Percentiles rank a stretch among this genome's conserved stretches.
Conservation (phyloP, 192 early-diverging fungal species). For the Coemansia sp. region DNA sequence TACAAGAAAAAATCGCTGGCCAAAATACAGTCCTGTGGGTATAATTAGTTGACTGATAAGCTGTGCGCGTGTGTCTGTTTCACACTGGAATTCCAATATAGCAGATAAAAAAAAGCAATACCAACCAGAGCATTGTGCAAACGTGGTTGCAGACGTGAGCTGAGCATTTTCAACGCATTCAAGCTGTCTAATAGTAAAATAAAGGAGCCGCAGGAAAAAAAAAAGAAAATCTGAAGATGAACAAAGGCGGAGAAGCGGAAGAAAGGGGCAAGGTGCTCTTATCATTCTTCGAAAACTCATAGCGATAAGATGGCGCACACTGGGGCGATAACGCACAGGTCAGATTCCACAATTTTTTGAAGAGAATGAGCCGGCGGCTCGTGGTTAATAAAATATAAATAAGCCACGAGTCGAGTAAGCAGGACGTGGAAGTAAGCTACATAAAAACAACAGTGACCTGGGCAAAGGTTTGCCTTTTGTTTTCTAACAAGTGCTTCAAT, state of each 20-base stretch:
- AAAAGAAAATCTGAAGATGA: conserved; percentile 7
- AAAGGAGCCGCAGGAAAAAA: neutral
- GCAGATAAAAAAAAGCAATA: neutral
- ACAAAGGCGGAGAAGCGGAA: neutral
- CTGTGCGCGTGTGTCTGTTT: neutral
- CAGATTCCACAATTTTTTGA: neutral
- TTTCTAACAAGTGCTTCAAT: neutral
- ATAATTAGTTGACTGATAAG: neutral
- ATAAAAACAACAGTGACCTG: neutral
- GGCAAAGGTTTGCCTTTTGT: neutral
- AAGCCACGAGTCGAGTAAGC: neutral
- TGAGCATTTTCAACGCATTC: conserved; percentile 24
- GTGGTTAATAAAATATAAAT: neutral
- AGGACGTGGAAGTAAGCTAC: neutral
- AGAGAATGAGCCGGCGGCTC: neutral
- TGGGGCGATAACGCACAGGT: neutral
- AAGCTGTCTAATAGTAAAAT: conserved; percentile 7
- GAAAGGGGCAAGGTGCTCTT: neutral
- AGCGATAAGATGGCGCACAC: neutral
- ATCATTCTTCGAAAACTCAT: neutral
- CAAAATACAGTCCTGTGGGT: neutral
- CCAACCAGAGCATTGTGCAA: conserved; percentile 40
- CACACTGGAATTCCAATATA: neutral
- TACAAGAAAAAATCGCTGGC: conserved; percentile 10
- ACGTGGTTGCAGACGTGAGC: conserved; percentile 36